Evolutionary conservation across 345 rosid genomes (phyloP), one percentile per base, ranked within the genome.

Genomic region (Clausena lansium): DNA sequence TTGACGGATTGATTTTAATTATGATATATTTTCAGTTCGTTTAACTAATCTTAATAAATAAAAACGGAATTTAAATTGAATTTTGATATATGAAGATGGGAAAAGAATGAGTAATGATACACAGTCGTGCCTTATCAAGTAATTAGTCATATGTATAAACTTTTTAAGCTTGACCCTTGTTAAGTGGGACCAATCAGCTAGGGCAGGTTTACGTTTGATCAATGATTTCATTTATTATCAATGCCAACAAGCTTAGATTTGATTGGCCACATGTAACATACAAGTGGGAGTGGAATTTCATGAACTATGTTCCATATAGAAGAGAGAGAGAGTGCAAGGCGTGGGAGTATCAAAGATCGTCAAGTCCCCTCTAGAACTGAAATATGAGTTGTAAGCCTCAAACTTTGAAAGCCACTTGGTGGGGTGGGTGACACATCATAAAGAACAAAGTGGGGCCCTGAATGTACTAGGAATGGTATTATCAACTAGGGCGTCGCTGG

Each of bases 391-490:
- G 90, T 83, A 88, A 87, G 36, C 88, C 86, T 83, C 84, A 79
- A 82, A 74, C 70, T 52, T 45, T 52, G 57, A 17, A 52, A 52
- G 71, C 90, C 85, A 87, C 82, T 87, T 86, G 90, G 91, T 86
- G 90, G 91, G 90, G 91, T 93, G 95, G 89, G 86, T 76, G 94
- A 87, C 97, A 89, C 91, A 84, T 88, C 89, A 89, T 86, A 86
- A 87, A 91, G 92, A 58, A 2, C 38, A 25, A 25, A 5, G 82
- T 79, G 86, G 87, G 86, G 17, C 84, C 86, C 67, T 57, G 71
- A 27, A 70, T 35, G 77, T 73, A 55, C 81, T 55, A 55, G 33
- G 80, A 87, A 80, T 84, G 84, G 88, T 84, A 81, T 80, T 78
- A 20, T 77, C 84, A 81, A 71, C 66, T 61, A 74, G 80, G 72